Evolutionary conservation across 768 basidiomycete species (phyloP), one percentile per base, ranked within the genome.

Genomic region (Roridomyces roridus): DNA sequence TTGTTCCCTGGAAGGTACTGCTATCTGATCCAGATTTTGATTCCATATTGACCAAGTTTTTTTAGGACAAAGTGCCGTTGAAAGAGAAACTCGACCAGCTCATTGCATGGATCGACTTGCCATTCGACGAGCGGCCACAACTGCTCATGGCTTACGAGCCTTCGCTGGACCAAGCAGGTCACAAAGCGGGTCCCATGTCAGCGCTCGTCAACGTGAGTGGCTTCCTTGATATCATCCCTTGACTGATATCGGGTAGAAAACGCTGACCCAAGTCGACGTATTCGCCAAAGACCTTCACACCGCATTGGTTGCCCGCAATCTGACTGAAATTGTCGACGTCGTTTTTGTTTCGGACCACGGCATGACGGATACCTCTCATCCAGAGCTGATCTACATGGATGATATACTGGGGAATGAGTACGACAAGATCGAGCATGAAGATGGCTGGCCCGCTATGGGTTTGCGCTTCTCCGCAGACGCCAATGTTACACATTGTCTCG

Each of bases 391-490:
- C 29, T 92, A 88, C 70, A 78, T 97, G 49, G 93, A 97, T 68
- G 89, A 92, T 62, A 84, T 93, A 53, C 74, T 93, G 31, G 91
- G 89, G 2, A 72, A 80, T 34, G 84, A 86, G 3, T 78, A 85
- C 46, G 66, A 72, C 6, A 72, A 72, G 15, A 87, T 94, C 40
- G 81, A 85, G 51, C 91, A 93, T 65, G 80, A 85, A 60, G 94
- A 96, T 57, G 90, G 95, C 37, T 96, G 93, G 94, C 95, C 94
- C 11, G 83, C 88, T 1, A 89, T 93, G 79, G 95, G 95, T 3
- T 72, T 97, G 47, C 84, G 94, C 23, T 94, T 96, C 75, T 68
- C 74, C 17, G 63, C 79, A 1, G 73, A 71, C n/a, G 77, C 81
- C 1, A 89, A 96, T 67, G 72, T 74, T 11, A 74, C 81, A 10